A percentile compares a stretch with the other conserved stretches of the same genome.
These are phyloP conservation scores for Saccharum officinarum DNA, from an alignment of 176 grass and related monocot species.

Conservation along the genomic window DNA sequence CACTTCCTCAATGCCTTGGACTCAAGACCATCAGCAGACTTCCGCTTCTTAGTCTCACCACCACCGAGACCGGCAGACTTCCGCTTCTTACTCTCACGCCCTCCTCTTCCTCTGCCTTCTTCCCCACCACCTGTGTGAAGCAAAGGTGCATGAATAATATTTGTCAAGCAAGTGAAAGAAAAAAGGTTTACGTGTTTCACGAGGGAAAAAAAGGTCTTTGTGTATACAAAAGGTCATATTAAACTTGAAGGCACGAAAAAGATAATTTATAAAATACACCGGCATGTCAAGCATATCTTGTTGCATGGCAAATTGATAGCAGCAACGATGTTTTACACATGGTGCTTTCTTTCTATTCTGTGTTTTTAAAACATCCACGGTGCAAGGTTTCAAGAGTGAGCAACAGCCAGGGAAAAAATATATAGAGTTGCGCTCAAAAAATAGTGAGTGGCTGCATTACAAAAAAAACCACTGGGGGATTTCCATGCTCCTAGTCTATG, in stretches of 20 bases:
- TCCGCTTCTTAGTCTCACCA: too few species aligned
- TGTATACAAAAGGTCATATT: not conserved
- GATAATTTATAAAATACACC: not conserved
- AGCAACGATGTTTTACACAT: not conserved
- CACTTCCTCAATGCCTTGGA: too few species aligned
- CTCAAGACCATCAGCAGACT: too few species aligned
- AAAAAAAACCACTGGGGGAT: not conserved
- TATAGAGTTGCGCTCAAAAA: not conserved
- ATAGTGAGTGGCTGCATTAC: not conserved
- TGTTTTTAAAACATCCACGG: not conserved
- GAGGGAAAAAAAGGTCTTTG: not conserved
- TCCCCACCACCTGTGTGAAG: slow-evolving; percentile 21
- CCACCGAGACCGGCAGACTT: too few species aligned
- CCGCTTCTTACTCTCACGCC: not conserved
- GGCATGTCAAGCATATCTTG: not conserved
- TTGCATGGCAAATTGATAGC: not conserved
- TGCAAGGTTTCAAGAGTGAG: not conserved
- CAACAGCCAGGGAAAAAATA: not conserved
- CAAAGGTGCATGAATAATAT: not conserved
- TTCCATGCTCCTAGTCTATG: slow-evolving; percentile 2
- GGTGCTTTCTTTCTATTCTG: not conserved
- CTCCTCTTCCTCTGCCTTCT: not conserved
- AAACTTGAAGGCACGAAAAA: not conserved
- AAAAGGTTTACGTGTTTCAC: too few species aligned
- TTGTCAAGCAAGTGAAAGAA: not conserved